phyloP scores from a whole-genome alignment of 2,329 filamentous ascomycete species.

The Aspergillus costaricaensis region DNA sequence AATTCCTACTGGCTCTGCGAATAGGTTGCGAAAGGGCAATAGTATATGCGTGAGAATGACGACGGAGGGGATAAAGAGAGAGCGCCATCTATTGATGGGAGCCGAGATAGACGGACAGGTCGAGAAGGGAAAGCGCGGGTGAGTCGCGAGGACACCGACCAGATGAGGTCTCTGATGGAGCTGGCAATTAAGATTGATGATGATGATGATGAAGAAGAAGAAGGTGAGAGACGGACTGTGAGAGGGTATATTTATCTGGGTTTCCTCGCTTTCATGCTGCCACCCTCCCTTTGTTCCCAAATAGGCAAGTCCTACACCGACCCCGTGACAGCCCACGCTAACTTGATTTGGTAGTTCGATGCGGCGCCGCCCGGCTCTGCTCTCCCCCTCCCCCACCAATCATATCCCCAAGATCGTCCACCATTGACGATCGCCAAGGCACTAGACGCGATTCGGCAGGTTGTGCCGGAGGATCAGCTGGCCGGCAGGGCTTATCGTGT shows the following conservation, averaged over 20 bases:
- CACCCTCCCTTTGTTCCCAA: background rate
- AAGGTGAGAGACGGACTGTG: background rate
- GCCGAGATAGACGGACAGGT: constrained; percentile 9
- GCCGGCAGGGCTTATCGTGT: constrained; percentile 6
- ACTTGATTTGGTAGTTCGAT: constrained; percentile 4
- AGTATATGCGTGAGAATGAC: constrained; percentile 35
- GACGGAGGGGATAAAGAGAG: constrained; percentile 33
- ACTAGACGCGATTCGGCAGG: constrained; percentile 11
- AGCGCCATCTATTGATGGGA: constrained; percentile 34
- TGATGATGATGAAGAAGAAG: background rate
- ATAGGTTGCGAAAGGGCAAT: constrained; percentile 36
- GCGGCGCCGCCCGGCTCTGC: constrained; percentile 1
- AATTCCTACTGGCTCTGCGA: constrained; percentile 35
- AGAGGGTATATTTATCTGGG: background rate
- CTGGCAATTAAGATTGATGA: background rate
- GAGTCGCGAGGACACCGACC: background rate
- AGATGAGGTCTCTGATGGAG: background rate
- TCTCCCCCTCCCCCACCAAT: background rate
- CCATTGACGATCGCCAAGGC: constrained; percentile 1
- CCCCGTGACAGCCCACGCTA: constrained; percentile 3
- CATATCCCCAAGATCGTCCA: background rate
- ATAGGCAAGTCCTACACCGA: constrained; percentile 7
- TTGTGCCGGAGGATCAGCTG: constrained; percentile 6
- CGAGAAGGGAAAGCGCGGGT: background rate
- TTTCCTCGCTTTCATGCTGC: background rate